These are phyloP conservation scores for Leccinum barrowsii DNA, from an alignment of 768 basidiomycete species.

Conservation along the genomic window DNA sequence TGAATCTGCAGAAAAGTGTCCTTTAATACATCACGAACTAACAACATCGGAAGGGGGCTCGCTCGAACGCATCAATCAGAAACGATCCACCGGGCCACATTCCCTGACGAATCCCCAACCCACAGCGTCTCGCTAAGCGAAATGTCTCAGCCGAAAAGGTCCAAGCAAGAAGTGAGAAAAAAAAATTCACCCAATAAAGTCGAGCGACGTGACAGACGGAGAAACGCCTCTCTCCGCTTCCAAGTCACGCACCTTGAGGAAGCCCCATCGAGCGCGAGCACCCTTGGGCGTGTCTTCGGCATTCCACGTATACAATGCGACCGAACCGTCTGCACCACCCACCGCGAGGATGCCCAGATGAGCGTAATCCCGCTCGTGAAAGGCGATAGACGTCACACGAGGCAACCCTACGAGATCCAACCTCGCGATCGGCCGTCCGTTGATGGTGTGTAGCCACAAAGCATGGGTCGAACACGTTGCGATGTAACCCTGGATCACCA, in stretches of 20 bases:
- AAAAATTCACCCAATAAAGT: conserved; percentile 68
- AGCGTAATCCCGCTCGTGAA: conserved; percentile 88
- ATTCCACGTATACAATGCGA: conserved; percentile 82
- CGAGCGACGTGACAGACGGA: conserved; percentile 67
- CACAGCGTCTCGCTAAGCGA: conserved; percentile 21
- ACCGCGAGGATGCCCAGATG: conserved; percentile 76
- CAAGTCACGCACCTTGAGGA: conserved; percentile 66
- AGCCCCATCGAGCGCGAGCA: conserved; percentile 70
- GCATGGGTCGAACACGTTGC: conserved; percentile 74
- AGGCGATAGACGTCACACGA: conserved; percentile 71
- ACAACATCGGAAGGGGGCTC: not conserved
- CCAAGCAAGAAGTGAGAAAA: not conserved
- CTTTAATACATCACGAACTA: not conserved
- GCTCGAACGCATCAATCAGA: conserved; percentile 15
- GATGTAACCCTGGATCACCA: conserved; percentile 66
- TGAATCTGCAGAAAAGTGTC: not conserved
- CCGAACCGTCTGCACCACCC: conserved; percentile 70
- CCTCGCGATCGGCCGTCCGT: conserved; percentile 72
- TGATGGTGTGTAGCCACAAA: conserved; percentile 82
- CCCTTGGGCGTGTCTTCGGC: conserved; percentile 68
- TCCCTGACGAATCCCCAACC: conserved; percentile 25
- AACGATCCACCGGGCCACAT: conserved; percentile 22
- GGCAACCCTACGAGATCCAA: conserved; percentile 55
- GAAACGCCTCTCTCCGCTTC: conserved; percentile 41
- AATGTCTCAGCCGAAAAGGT: not conserved